Evolutionary conservation across 176 grass and related monocot species (phyloP), one percentile per base, ranked within the genome.

Genomic region (Oryza australiensis): DNA sequence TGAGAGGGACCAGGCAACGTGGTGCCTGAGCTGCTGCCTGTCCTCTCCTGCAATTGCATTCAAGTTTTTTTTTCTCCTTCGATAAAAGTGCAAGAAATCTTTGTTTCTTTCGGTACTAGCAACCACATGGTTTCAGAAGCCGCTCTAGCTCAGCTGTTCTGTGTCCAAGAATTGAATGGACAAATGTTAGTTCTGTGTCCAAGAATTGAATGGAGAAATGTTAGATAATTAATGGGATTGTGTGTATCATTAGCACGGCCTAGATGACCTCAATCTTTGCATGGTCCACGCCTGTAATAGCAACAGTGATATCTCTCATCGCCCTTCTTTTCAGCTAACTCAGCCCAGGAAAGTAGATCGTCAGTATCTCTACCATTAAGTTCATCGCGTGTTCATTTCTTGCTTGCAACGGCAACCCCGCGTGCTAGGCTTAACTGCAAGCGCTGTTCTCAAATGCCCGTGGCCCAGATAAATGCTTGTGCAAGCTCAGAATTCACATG

Each of bases 401-500:
- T 51, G 48, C 76, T 18, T 66, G 62, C 9, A 66, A 18, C 66
- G 41, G 68, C 80, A 72, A 11, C 28, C 22, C 15, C 66, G 43
- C 11, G 40, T 45, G 24, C n/a, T n/a, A 3, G 12, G 15, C 12
- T 3, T 4, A 27, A 27, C 23, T 72, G 24, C 5, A 8, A 11
- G 4, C 23, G 15, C 40, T 15, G n/a, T 45, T 30, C 29, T 27
- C 1, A 26, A 63, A 26, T 9, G 80, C 40, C 20, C 60, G 35
- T 35, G 69, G 41, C 14, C 68, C 38, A 15, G 57, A 64, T 12
- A 41, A 64, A 73, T 26, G 53, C 38, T 26, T 30, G 11, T n/a
- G 57, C 27, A 74, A 29, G 53, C 69, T 46, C 80, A 64, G 53
- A 82, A 43, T 46, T 64, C 41, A 66, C 81, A 66, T 66, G 70